Base-by-base conservation (phyloP, 106 monocot genomes). In the Phalaenopsis equestris region DNA sequence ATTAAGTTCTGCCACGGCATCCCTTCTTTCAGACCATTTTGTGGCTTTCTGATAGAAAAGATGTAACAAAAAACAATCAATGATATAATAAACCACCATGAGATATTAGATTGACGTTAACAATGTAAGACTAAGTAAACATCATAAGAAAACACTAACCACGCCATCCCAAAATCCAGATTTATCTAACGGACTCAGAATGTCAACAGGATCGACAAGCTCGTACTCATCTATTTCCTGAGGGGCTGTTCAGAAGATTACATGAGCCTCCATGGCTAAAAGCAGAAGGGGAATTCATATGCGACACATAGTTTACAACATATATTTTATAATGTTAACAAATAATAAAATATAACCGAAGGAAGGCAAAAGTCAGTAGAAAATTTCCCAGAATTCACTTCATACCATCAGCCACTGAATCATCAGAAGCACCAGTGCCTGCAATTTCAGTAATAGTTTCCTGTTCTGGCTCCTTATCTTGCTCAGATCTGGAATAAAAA, bases 81-180 rank as follows among this genome's bases (percentile, higher is more conserved):
- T 39, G 56, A 46, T 16, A 43, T 4, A 43, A 61, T 57, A 61
- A 76, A 4, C 9, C 41, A 64, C 56, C 30, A 21, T 3, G 55
- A 18, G 43, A 18, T 1, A 21, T 41, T 38, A 43, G 47, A n/a
- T 43, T 56, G 12, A 17, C 46, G 19, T 18, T 39, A 39, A 72
- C 7, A 45, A 30, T 21, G 55, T 16, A 24, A 67, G 65, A 74
- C 3, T 52, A 65, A 41, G 30, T 5, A 49, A 78, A 52, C 21
- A 77, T 73, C 3, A 41, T 16, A 41, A 79, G 12, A 84, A 79
- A 75, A 36, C 38, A 89, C 94, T 83, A 75, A 99, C 99, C 92
- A 99, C 99, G 83, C 99, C 99, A 75, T 95, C 99, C 99, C 99
- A 99, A 85, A 99, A 99, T 48, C 99, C 99, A 75, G 99, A 88